These are phyloP conservation scores for Hymenoscyphus albidus DNA, from an alignment of 2,329 filamentous ascomycete genomes.

Conservation along the genomic window DNA sequence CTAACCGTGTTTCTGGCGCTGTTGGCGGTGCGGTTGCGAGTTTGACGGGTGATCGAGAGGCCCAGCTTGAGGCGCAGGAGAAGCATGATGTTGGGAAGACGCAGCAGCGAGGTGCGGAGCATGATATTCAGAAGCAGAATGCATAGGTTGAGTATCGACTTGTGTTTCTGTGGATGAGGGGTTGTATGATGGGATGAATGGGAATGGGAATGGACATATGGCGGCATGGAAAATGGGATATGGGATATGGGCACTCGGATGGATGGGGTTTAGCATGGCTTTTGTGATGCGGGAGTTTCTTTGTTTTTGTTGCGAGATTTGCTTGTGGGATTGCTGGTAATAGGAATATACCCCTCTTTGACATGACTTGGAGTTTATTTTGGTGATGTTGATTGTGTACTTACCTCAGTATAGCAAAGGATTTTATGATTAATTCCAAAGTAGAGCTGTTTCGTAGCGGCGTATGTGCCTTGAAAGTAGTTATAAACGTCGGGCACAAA, in stretches of 20 bases:
- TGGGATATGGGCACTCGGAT: not conserved
- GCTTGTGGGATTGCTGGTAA: not conserved
- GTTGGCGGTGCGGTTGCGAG: slow-evolving; percentile 69
- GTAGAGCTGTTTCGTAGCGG: too few relatives aligned
- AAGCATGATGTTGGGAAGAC: slow-evolving; percentile 80
- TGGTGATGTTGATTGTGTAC: not conserved
- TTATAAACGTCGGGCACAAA: too few relatives aligned
- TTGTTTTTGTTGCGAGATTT: not conserved
- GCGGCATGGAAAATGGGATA: not conserved
- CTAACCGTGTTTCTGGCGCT: slow-evolving; percentile 64
- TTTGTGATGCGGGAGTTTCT: slow-evolving; percentile 1
- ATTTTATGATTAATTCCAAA: too few relatives aligned
- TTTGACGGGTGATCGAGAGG: slow-evolving; percentile 64
- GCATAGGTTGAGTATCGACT: slow-evolving; percentile 13
- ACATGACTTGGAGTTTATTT: not conserved
- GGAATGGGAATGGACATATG: not conserved
- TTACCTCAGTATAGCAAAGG: too few relatives aligned
- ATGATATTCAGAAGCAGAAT: slow-evolving; percentile 65
- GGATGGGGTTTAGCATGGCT: not conserved
- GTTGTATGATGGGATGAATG: not conserved
- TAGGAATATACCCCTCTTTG: not conserved
- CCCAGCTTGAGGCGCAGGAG: slow-evolving; percentile 61
- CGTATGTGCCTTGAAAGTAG: too few relatives aligned
- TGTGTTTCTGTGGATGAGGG: not conserved
- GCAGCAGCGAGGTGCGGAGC: slow-evolving; percentile 76